Evolutionary conservation across 2,329 filamentous ascomycete species (phyloP).

Genomic region (Trichoderma sp.): DNA sequence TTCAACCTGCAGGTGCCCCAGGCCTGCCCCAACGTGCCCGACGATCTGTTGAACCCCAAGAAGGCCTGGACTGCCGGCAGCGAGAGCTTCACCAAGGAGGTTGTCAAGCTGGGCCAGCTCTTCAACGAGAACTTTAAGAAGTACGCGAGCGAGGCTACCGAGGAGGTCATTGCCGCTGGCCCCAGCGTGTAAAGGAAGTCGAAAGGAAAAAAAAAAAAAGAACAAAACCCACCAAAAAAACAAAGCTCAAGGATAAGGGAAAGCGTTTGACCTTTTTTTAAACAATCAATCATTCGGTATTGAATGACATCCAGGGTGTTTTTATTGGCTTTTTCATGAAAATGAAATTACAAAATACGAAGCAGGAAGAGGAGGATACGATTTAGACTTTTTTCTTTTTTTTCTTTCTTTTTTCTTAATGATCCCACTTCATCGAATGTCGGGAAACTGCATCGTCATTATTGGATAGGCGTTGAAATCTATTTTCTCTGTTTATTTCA

Average conservation of each 20-base stretch:
- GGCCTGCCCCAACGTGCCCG: slow-evolving; percentile 82
- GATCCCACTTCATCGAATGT: neutral
- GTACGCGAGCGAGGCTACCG: slow-evolving; percentile 81
- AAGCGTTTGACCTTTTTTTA: slow-evolving; percentile 3
- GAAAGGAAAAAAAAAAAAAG: neutral
- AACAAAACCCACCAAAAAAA: neutral
- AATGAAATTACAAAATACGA: neutral
- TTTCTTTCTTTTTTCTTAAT: neutral
- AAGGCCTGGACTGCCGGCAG: slow-evolving; percentile 85
- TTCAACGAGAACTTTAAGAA: slow-evolving; percentile 99
- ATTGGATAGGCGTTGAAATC: slow-evolving; percentile 16
- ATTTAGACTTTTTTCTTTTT: slow-evolving; percentile 9
- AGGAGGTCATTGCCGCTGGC: slow-evolving; percentile 72
- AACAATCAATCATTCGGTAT: neutral
- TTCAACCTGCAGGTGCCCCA: slow-evolving; percentile 98
- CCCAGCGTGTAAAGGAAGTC: slow-evolving; percentile 42
- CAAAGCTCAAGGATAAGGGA: neutral
- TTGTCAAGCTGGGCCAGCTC: slow-evolving; percentile 83
- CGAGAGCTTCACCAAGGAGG: slow-evolving; percentile 82
- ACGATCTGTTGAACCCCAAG: slow-evolving; percentile 91
- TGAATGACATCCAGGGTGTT: slow-evolving; percentile 6
- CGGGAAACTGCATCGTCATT: slow-evolving; percentile 20
- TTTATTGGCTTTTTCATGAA: neutral
- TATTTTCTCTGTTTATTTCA: neutral
- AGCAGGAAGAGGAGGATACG: neutral